These are phyloP conservation scores for Rhododendron williamsianum DNA, from an alignment of 148 eudicot species.

Conservation along the genomic window DNA sequence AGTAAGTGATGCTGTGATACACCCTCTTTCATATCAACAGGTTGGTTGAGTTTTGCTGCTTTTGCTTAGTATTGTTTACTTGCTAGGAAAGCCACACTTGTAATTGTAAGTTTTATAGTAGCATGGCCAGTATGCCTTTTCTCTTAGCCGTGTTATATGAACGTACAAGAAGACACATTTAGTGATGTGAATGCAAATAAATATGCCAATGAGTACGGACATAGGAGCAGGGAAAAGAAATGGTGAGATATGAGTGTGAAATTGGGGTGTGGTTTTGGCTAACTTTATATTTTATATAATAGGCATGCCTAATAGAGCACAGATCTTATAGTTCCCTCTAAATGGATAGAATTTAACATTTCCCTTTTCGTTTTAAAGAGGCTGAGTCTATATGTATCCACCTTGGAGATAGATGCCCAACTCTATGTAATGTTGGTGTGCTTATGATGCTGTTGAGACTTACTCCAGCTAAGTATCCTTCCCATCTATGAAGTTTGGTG, in stretches of 20 bases:
- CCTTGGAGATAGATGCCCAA: not conserved
- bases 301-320: not conserved
- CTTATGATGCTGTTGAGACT: not conserved
- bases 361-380: not conserved
- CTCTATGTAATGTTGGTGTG: not conserved
- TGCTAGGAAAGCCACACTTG: not conserved
- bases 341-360: not conserved
- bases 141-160: not conserved
- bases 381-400: not conserved
- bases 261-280: not conserved
- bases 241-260: not conserved
- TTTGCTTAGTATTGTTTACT: not conserved
- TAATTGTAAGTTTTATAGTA: not conserved
- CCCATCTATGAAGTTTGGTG: not conserved
- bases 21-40: slow-evolving; percentile 97
- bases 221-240: not conserved
- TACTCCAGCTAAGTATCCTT: not conserved
- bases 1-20: slow-evolving; percentile 96
- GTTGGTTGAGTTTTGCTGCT: slow-evolving; percentile 32
- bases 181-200: not conserved
- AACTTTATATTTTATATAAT: not conserved
- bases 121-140: not conserved
- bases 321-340: not conserved
- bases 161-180: not conserved
- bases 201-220: not conserved